Percentiles rank a stretch among this genome's conserved stretches.
These are phyloP conservation scores for Cystobasidium onofrii DNA, from an alignment of 768 basidiomycete genomes.

Conservation along the genomic window DNA sequence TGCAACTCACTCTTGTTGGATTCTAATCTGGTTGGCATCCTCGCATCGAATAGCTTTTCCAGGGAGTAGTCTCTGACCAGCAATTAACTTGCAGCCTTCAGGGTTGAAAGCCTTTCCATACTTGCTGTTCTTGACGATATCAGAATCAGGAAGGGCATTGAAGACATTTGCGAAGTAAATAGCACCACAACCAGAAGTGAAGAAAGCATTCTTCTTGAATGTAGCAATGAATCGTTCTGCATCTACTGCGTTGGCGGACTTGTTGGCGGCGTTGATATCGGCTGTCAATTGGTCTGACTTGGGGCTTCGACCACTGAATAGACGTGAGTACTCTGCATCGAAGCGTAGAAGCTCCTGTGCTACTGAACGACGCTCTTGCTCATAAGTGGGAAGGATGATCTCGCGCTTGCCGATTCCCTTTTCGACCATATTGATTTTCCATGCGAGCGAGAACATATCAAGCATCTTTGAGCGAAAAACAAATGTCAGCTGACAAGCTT, in stretches of 20 bases:
- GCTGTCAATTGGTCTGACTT: slow-evolving; percentile 37
- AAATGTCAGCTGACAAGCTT: too few species aligned
- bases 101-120: slow-evolving; percentile 39
- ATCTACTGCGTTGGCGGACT: slow-evolving; percentile 39
- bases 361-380: slow-evolving; percentile 40
- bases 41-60: slow-evolving; percentile 41
- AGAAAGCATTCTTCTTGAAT: slow-evolving; percentile 43
- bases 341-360: slow-evolving; percentile 42
- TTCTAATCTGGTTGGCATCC: slow-evolving; percentile 41
- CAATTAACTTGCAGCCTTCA: slow-evolving; percentile 35
- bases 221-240: slow-evolving; percentile 41
- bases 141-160: slow-evolving; percentile 39
- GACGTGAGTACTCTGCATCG: slow-evolving; percentile 41
- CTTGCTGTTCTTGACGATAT: slow-evolving; percentile 38
- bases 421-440: slow-evolving; percentile 44
- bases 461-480: slow-evolving; percentile 32
- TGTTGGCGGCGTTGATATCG: slow-evolving; percentile 31
- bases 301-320: slow-evolving; percentile 41
- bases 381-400: slow-evolving; percentile 41
- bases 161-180: slow-evolving; percentile 40
- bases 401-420: slow-evolving; percentile 39
- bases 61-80: slow-evolving; percentile 40
- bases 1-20: slow-evolving; percentile 40
- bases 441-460: slow-evolving; percentile 41
- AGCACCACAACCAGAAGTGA: slow-evolving; percentile 42